Percentiles rank a stretch among this genome's conserved stretches.
phyloP scores from a whole-genome alignment of 352 stramenopile species.

The Phytophthora syringae region DNA sequence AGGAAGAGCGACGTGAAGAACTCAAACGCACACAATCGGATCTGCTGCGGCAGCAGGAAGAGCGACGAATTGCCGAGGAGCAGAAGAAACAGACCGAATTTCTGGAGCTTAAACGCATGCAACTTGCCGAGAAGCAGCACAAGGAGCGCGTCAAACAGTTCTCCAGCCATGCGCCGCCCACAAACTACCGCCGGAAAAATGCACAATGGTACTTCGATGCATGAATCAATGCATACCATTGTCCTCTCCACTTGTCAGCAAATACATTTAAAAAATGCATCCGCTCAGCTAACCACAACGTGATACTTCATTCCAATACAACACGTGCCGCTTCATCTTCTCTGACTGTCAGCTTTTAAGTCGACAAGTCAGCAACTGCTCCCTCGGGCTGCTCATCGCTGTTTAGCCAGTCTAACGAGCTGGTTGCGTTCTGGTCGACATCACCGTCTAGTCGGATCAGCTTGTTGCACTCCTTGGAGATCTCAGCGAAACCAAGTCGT shows the following conservation, averaged over 20 bases:
- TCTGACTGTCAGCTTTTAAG: constrained; percentile 7
- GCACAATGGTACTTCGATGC: constrained; percentile 87
- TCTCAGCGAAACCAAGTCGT: constrained; percentile 62
- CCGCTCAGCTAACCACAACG: constrained; percentile 6
- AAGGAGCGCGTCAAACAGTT: constrained; percentile 74
- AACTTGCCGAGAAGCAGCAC: constrained; percentile 76
- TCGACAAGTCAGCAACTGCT: constrained; percentile 26
- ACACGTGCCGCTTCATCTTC: too few relatives aligned
- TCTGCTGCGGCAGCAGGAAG: constrained; percentile 63
- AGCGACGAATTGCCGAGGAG: constrained; percentile 55
- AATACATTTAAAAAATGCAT: constrained; percentile 34
- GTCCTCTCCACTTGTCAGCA: constrained; percentile 21
- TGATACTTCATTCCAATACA: too few relatives aligned
- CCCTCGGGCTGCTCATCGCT: constrained; percentile 33
- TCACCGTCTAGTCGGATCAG: constrained; percentile 70
- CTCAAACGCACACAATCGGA: constrained; percentile 77
- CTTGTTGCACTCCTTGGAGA: constrained; percentile 84
- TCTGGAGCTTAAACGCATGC: constrained; percentile 82
- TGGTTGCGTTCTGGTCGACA: constrained; percentile 38
- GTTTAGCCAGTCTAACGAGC: constrained; percentile 50
- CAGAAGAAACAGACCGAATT: constrained; percentile 72
- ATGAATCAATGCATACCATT: constrained; percentile 28
- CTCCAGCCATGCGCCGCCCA: constrained; percentile 44
- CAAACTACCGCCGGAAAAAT: constrained; percentile 77
- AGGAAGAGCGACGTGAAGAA: constrained; percentile 66